Base-by-base conservation (phyloP, 495 filamentous ascomycete genomes). In the Entonaema liquescens region DNA sequence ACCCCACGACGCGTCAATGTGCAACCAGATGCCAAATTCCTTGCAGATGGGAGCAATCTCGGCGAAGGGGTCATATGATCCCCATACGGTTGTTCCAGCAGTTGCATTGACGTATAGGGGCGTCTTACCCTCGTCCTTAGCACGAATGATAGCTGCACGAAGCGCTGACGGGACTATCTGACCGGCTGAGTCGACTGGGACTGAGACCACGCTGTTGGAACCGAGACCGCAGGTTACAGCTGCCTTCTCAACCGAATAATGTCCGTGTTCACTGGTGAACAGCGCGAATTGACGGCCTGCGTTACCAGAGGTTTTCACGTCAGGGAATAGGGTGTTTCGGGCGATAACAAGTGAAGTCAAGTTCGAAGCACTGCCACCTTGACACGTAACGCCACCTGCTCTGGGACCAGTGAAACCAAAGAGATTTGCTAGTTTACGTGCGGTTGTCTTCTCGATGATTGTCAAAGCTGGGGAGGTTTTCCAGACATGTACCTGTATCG, bases 41-140 rank as follows among this genome's bases (percentile, higher is more conserved):
- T 84, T 78, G 82, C 93, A 97, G 15, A 98, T 83, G 28, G 83
- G 85, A 1, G 90, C 85, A 67, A 98, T 90, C 12, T 83, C 86
- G 21, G 83, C 76, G 68, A 98, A 89, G 1, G 92, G 92, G 77
- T 98, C 95, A 77, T 91, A 99, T 13, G 92, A 93, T 19, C 95
- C 95, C 64, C 94, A 80, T 9, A 97, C 95, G 2, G 95, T 99
- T 15, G 95, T 98, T 19, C 95, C 95, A 3, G 95, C 95, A 1
- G 95, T 97, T 4, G 95, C 91, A 75, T 97, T 98, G 75, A 98
- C 93, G 80, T 95, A 99, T 72, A 99, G 92, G 0, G 95, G 95
- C 5, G 91, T 94, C 60, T 86, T 85, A 40, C 91, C 91, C 71
- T 89, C 84, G 11, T 70, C 67, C 62, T 87, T 84, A 21, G 90